Evolutionary conservation across 2,329 filamentous ascomycete species (phyloP).

Genomic region (Penicillium italicum): DNA sequence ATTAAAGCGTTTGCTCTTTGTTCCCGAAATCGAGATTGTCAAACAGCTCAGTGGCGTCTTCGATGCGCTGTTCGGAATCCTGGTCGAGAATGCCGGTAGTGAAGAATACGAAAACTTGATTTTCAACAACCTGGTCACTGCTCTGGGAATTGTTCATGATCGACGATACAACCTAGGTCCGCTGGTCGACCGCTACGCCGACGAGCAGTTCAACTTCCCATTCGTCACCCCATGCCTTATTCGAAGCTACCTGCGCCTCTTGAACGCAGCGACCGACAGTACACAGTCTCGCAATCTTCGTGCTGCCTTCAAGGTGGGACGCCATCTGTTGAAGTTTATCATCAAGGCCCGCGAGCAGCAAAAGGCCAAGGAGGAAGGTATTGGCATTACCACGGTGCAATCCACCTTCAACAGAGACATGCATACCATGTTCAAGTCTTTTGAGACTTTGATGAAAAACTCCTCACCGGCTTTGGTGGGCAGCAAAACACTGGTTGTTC

Average conservation of each 20-base stretch:
- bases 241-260: constrained; percentile 76
- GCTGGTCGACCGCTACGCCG: constrained; percentile 86
- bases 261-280: constrained; percentile 77
- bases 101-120: constrained; percentile 90
- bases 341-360: constrained; percentile 84
- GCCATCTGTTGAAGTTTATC: constrained; percentile 91
- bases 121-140: constrained; percentile 83
- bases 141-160: constrained; percentile 91
- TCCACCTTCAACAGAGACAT: constrained; percentile 79
- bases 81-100: constrained; percentile 86
- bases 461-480: constrained; percentile 80
- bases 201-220: constrained; percentile 85
- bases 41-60: constrained; percentile 88
- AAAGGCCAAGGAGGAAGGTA: constrained; percentile 79
- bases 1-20: constrained; percentile 81
- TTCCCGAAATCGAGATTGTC: constrained; percentile 95
- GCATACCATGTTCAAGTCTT: constrained; percentile 79
- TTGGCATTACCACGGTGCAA: constrained; percentile 70
- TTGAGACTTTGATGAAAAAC: constrained; percentile 87
- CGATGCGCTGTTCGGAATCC: constrained; percentile 82
- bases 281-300: constrained; percentile 80
- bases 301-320: constrained; percentile 90
- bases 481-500: constrained; percentile 89
- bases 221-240: constrained; percentile 87
- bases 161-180: constrained; percentile 87